Conservation (phyloP, 163 green algal genomes). For the Botryococcus braunii region DNA sequence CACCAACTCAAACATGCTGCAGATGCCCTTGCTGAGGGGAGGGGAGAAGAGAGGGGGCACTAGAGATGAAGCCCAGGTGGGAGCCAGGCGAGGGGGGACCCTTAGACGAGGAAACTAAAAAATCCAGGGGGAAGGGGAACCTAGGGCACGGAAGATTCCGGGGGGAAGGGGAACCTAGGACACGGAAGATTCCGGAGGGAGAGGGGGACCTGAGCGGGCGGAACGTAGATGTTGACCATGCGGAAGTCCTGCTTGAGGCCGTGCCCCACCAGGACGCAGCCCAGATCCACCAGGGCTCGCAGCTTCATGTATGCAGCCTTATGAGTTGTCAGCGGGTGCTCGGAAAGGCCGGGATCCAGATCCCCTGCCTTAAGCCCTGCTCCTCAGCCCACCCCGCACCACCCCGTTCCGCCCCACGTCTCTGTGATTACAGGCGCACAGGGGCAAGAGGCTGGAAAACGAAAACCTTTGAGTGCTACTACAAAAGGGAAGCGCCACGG, state of each 20-base stretch:
- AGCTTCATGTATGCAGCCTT: slow-evolving; percentile 90
- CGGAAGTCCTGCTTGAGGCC: slow-evolving; percentile 88
- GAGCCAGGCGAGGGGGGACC: no score
- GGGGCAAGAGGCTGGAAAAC: no score
- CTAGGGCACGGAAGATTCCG: not conserved
- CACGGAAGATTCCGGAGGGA: not conserved
- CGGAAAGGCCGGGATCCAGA: slow-evolving; percentile 59
- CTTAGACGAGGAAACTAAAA: no score
- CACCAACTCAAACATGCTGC: no score
- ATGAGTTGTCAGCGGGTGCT: slow-evolving; percentile 77
- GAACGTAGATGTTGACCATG: slow-evolving; percentile 91
- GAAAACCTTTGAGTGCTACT: no score
- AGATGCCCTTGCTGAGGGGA: no score
- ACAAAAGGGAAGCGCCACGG: no score
- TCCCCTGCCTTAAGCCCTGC: slow-evolving; percentile 74
- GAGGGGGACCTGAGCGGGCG: slow-evolving; percentile 57
- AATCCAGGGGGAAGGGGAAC: not conserved
- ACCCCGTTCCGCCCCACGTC: no score
- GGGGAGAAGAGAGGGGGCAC: no score
- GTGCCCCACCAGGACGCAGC: slow-evolving; percentile 86
- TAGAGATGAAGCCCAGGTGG: no score
- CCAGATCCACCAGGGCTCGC: slow-evolving; percentile 80
- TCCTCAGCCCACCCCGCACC: no score
- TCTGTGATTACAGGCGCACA: no score
- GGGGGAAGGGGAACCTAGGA: not conserved